A percentile compares a stretch with the other conserved stretches of the same genome.
These are phyloP conservation scores for Populus tomentosa DNA, from an alignment of 441 rosid species.

Conservation along the genomic window DNA sequence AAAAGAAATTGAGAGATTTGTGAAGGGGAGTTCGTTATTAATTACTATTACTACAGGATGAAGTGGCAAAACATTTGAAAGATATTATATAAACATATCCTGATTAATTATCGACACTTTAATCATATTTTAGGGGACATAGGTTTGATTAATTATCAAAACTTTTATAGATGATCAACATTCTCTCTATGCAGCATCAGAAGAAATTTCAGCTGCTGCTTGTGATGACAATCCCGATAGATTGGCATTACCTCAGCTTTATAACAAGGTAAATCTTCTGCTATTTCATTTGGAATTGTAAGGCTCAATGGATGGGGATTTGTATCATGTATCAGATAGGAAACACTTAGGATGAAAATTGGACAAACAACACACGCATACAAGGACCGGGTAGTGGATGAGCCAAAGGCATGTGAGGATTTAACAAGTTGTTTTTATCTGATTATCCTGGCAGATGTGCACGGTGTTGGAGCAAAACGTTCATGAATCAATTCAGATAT, in stretches of 20 bases:
- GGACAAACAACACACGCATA: neutral
- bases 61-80: neutral
- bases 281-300: neutral
- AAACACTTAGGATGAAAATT: neutral
- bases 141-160: neutral
- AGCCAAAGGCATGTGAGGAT: neutral
- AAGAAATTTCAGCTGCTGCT: slow-evolving; percentile 54
- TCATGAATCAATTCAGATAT: slow-evolving; percentile 42
- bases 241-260: slow-evolving; percentile 46
- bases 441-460: slow-evolving; percentile 52
- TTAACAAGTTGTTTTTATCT: neutral
- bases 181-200: slow-evolving; percentile 49
- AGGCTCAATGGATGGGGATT: neutral
- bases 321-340: neutral
- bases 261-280: slow-evolving; percentile 51
- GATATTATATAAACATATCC: neutral
- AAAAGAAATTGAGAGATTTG: neutral
- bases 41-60: neutral
- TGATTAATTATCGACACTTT: no score
- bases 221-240: slow-evolving; percentile 60
- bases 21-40: neutral
- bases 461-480: slow-evolving; percentile 46
- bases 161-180: neutral
- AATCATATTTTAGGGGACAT: no score
- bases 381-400: no score